These are phyloP conservation scores for Trichoderma breve DNA, from an alignment of 2,329 filamentous ascomycete species.

Conservation along the genomic window DNA sequence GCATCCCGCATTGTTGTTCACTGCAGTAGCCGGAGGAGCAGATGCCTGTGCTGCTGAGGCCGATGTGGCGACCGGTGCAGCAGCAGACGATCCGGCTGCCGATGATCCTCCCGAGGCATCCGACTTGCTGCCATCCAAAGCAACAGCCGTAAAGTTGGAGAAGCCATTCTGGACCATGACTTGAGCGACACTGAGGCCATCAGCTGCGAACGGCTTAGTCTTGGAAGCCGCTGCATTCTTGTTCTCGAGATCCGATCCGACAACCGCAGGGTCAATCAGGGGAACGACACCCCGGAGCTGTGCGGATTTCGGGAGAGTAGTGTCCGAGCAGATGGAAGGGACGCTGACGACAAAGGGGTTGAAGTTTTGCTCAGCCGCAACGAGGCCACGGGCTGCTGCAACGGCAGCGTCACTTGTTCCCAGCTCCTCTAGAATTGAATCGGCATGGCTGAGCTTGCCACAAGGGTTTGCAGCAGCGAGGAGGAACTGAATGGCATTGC, in stretches of 20 bases:
- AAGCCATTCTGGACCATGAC: constrained; percentile 9
- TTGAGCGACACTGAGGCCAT: constrained; percentile 9
- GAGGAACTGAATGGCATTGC: not conserved
- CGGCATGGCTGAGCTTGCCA: constrained; percentile 8
- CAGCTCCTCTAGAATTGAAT: not conserved
- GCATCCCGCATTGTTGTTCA: not conserved
- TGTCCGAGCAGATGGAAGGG: constrained; percentile 3
- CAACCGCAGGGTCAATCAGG: constrained; percentile 7
- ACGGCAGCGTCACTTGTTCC: constrained; percentile 6
- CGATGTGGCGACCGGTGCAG: not conserved
- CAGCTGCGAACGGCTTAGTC: not conserved
- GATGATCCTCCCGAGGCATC: not conserved
- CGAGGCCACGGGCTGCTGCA: constrained; percentile 2
- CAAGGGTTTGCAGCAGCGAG: constrained; percentile 10
- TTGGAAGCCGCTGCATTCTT: constrained; percentile 2
- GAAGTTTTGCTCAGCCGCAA: constrained; percentile 14
- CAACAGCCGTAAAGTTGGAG: constrained; percentile 5
- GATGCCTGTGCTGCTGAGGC: not conserved
- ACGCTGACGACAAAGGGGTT: constrained; percentile 12
- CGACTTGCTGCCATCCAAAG: not conserved
- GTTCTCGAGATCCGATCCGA: constrained; percentile 6
- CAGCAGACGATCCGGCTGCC: not conserved
- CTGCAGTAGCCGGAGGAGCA: not conserved
- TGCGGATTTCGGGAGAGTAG: constrained; percentile 1
- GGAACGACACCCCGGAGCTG: constrained; percentile 5